A percentile compares a stretch with the other conserved stretches of the same genome.
phyloP scores from a whole-genome alignment of 2,329 filamentous ascomycete species.

The Cercospora zeina region DNA sequence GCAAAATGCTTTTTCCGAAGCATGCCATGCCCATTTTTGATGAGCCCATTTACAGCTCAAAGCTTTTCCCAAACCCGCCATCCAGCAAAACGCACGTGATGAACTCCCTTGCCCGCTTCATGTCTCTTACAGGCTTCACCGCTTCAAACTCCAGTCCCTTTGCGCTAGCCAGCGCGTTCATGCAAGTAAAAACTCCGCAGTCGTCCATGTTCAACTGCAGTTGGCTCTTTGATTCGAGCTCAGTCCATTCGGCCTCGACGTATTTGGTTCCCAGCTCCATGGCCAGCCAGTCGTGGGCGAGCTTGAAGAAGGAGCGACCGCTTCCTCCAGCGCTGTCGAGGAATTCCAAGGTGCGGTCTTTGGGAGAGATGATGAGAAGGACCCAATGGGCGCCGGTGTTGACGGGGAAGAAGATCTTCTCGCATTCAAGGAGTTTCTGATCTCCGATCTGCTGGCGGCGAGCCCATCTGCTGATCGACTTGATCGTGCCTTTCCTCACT shows the following conservation, averaged over 20 bases:
- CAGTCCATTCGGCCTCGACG: constrained; percentile 60
- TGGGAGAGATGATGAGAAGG: constrained; percentile 65
- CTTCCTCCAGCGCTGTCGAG: constrained; percentile 65
- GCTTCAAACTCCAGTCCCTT: constrained; percentile 51
- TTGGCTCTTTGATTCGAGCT: constrained; percentile 51
- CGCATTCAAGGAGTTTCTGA: constrained; percentile 63
- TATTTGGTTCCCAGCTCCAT: constrained; percentile 60
- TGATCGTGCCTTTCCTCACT: constrained; percentile 52
- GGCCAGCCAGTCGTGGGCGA: constrained; percentile 56
- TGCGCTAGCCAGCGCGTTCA: constrained; percentile 65
- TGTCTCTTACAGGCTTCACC: constrained; percentile 27
- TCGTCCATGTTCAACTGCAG: constrained; percentile 68
- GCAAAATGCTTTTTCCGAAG: not conserved
- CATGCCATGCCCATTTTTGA: not conserved
- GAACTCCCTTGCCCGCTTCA: constrained; percentile 45
- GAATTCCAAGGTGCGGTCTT: constrained; percentile 62
- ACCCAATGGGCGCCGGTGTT: constrained; percentile 66
- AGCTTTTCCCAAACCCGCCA: constrained; percentile 64
- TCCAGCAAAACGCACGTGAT: constrained; percentile 68
- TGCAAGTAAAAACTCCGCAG: constrained; percentile 75
- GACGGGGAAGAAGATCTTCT: constrained; percentile 70
- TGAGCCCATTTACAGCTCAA: constrained; percentile 38
- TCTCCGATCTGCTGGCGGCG: constrained; percentile 59
- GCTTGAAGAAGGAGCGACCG: constrained; percentile 30
- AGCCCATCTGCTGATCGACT: constrained; percentile 56